Evolutionary conservation across 129 eudicot species (phyloP), one percentile per base, ranked within the genome.

Genomic region (Artemisia tridentata): DNA sequence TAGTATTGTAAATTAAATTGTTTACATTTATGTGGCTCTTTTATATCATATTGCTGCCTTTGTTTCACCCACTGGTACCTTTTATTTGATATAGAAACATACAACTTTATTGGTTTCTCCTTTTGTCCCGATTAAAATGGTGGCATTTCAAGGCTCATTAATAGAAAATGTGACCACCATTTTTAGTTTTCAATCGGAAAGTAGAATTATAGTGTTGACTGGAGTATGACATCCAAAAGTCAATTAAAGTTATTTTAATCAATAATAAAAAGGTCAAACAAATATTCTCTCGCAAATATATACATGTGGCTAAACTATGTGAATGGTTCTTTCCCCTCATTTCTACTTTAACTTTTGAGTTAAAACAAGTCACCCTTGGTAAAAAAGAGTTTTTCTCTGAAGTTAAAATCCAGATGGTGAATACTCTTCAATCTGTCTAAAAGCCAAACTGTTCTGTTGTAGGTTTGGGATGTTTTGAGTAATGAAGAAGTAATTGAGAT

Each of bases 401-500:
- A 71, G 49, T 27, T 19, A 34, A 31, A 13, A 15, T 18, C 14
- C 19, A n/a, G 53, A 19, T 14, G 16, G 14, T 38, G 17, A n/a
- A 11, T 54, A 13, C 64, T 12, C 43, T 13, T 38, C 19, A 43
- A 43, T 4, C 25, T 18, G n/a, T 16, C 51, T 43, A 3, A 10
- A 64, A 64, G 11, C 43, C 69, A 41, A 64, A 64, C 48, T 41
- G 14, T 63, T 38, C 21, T 6, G 41, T 71, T 70, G 66, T 69
- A 92, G 98, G 89, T 92, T 63, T 92, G 98, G 98, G 98, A 92
- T 49, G 98, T 92, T 14, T 77, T 92, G 62, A 89, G 96, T 84
- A 92, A 92, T 38, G 95, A 92, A 68, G 96, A 92, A 74, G 98
- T 92, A 69, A 92, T 92, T 16, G 88, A 83, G 48, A 87, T 85